A percentile compares a stretch with the other conserved stretches of the same genome.
phyloP scores from a whole-genome alignment of 1,284 basidiomycete species.

The Fomitiporia mediterranea region DNA sequence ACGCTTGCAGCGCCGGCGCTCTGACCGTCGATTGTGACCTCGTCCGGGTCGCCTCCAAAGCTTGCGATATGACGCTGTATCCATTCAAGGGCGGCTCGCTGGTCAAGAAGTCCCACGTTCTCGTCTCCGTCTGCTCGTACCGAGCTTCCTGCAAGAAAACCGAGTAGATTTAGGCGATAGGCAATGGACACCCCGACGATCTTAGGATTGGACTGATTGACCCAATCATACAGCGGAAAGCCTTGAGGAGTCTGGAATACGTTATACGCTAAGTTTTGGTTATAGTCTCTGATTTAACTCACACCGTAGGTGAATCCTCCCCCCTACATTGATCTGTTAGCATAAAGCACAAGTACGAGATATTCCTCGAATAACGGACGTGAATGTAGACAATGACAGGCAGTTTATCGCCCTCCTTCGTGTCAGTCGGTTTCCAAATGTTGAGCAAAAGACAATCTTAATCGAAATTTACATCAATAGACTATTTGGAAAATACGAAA shows the following conservation, averaged over 20 bases:
- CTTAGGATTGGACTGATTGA: conserved; percentile 42
- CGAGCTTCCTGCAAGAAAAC: conserved; percentile 44
- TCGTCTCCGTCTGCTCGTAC: conserved; percentile 32
- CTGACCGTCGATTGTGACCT: conserved; percentile 40
- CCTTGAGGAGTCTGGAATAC: conserved; percentile 35
- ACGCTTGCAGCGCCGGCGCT: conserved; percentile 42
- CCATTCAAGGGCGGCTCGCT: conserved; percentile 44
- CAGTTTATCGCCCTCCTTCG: conserved; percentile 39
- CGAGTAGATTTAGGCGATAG: conserved; percentile 50
- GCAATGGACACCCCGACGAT: conserved; percentile 51
- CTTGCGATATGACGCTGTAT: conserved; percentile 38
- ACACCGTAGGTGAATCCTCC: conserved; percentile 38
- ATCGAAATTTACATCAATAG: not conserved
- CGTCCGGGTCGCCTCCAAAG: conserved; percentile 40
- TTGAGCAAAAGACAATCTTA: conserved; percentile 50
- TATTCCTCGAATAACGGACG: conserved; percentile 27
- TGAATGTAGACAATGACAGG: conserved; percentile 45
- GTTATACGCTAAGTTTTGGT: not conserved
- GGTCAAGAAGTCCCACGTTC: conserved; percentile 44
- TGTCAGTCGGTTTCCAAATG: conserved; percentile 44
- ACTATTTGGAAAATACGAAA: not conserved
- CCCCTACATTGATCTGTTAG: conserved; percentile 28
- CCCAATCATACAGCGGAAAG: conserved; percentile 52
- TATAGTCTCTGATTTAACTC: conserved; percentile 16
- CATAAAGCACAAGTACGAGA: not conserved